Conservation (phyloP, 495 filamentous ascomycete genomes). For the Mycothermus thermophilus region DNA sequence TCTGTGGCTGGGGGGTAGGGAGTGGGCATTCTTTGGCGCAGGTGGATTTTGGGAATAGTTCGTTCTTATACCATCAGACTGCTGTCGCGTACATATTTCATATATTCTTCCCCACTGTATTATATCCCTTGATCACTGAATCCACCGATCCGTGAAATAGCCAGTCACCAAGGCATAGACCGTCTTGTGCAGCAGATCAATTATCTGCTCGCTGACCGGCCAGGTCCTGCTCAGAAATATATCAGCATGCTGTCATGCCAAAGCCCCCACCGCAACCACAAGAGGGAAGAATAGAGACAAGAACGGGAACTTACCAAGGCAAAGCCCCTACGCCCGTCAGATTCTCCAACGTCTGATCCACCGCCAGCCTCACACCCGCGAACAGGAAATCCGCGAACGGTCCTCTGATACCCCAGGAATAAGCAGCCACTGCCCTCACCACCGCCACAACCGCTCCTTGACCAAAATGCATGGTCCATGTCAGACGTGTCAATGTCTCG, state of each 20-base stretch:
- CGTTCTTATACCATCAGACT: too few species aligned
- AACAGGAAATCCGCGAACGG: constrained; percentile 23
- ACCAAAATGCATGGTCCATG: constrained; percentile 18
- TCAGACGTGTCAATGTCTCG: too few species aligned
- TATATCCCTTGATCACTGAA: constrained; percentile 10
- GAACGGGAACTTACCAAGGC: constrained; percentile 9
- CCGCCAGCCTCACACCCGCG: constrained; percentile 13
- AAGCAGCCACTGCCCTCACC: constrained; percentile 14
- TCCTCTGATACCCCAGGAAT: constrained; percentile 18
- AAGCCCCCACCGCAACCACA: too few species aligned
- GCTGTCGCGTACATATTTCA: too few species aligned
- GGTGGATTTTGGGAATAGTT: too few species aligned
- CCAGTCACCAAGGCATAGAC: constrained; percentile 19
- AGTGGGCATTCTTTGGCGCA: too few species aligned
- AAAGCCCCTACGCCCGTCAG: constrained; percentile 13
- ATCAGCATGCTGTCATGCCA: constrained; percentile 1
- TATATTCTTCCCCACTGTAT: too few species aligned
- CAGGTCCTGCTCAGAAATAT: constrained; percentile 7
- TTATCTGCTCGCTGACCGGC: constrained; percentile 17
- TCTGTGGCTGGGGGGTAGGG: too few species aligned
- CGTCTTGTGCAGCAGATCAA: constrained; percentile 22
- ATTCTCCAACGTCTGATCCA: constrained; percentile 23
- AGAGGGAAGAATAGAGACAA: too few species aligned
- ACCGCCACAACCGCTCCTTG: constrained; percentile 9
- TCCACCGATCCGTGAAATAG: constrained; percentile 15